phyloP scores from a whole-genome alignment of 2,329 filamentous ascomycete genomes.

The Botrytis squamosa region DNA sequence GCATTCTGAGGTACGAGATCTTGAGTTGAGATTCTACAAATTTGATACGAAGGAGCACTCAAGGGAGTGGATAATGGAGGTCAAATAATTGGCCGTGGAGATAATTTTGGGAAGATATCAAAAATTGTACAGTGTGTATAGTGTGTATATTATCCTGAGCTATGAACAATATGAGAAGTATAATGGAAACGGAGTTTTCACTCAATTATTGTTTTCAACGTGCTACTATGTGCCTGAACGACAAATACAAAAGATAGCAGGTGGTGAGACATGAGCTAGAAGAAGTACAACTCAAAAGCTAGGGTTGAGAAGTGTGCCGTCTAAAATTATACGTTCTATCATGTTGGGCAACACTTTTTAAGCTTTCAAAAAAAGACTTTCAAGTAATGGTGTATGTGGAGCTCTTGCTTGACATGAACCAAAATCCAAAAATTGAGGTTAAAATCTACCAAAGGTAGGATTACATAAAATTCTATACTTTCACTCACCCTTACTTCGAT shows the following conservation, averaged over 20 bases:
- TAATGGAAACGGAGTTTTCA: not conserved
- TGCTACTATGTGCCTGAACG: not conserved
- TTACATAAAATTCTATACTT: not conserved
- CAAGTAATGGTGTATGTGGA: not conserved
- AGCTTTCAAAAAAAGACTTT: not conserved
- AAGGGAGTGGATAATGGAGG: not conserved
- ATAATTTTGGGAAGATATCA: not conserved
- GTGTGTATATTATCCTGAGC: not conserved
- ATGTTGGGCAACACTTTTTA: not conserved
- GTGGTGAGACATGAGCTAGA: not conserved
- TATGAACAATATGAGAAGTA: not conserved
- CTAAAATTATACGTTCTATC: accelerated
- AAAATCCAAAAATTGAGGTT: not conserved
- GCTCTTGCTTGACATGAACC: not conserved
- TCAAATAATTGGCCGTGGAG: not conserved
- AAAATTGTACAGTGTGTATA: not conserved
- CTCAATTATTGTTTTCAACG: not conserved
- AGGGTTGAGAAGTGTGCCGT: not conserved
- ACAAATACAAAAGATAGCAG: not conserved
- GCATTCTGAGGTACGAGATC: not conserved
- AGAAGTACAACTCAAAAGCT: not conserved
- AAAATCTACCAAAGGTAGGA: not conserved
- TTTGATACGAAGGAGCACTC: not conserved
- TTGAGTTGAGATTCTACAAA: not conserved
- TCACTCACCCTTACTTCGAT: not conserved